These are phyloP conservation scores for Cercospora sesami DNA, from an alignment of 2,329 filamentous ascomycete genomes.

Conservation along the genomic window DNA sequence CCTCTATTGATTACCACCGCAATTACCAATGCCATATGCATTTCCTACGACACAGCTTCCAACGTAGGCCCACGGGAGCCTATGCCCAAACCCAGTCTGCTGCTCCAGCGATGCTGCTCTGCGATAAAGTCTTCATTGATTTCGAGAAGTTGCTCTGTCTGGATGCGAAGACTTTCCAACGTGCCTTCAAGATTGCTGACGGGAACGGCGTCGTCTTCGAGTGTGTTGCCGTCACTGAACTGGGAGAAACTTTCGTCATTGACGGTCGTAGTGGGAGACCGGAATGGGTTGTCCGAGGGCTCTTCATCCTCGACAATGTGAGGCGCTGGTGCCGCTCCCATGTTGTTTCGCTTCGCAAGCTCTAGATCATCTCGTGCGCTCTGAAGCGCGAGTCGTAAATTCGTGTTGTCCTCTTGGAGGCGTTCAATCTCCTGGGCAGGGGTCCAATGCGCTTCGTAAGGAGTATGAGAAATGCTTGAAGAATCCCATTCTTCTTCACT, in stretches of 20 bases:
- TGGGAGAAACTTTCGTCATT: slow-evolving; percentile 15
- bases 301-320: neutral
- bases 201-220: slow-evolving; percentile 14
- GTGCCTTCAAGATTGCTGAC: slow-evolving; percentile 36
- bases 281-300: slow-evolving; percentile 15
- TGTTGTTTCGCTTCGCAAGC: neutral
- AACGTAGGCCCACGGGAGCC: slow-evolving; percentile 13
- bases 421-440: slow-evolving; percentile 12
- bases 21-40: neutral
- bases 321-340: neutral
- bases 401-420: slow-evolving; percentile 25
- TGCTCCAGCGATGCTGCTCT: slow-evolving; percentile 35
- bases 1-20: neutral
- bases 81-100: slow-evolving; percentile 14
- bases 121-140: slow-evolving; percentile 39
- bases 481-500: slow-evolving; percentile 20
- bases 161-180: slow-evolving; percentile 36
- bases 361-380: slow-evolving; percentile 19
- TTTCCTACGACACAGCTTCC: slow-evolving; percentile 5
- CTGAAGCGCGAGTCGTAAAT: slow-evolving; percentile 19
- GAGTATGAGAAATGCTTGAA: slow-evolving; percentile 21
- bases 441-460: slow-evolving; percentile 17
- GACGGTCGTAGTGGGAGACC: slow-evolving; percentile 15
- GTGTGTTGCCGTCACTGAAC: slow-evolving; percentile 7
- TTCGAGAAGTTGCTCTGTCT: slow-evolving; percentile 39